These are phyloP conservation scores for Elaeagnus macrophylla DNA, from an alignment of 306 rosid genomes.

Conservation along the genomic window DNA sequence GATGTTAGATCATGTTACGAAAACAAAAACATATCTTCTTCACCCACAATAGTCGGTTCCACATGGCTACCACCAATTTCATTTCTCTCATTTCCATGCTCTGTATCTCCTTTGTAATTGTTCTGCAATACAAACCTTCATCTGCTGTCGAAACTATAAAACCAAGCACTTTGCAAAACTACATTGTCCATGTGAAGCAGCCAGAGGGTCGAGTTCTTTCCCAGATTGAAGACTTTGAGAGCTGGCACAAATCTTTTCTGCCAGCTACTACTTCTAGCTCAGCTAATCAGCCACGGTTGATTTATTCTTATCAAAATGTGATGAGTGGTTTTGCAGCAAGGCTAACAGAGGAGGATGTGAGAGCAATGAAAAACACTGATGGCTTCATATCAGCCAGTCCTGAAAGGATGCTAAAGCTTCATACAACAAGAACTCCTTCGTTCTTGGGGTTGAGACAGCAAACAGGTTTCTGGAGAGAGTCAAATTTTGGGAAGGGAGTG, in stretches of 20 bases:
- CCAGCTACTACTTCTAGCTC: slow-evolving; percentile 34
- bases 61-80: slow-evolving; percentile 32
- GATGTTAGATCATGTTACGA: neutral
- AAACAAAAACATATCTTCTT: slow-evolving; percentile 3
- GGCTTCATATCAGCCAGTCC: slow-evolving; percentile 53
- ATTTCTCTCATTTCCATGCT: slow-evolving; percentile 27
- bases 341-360: slow-evolving; percentile 44
- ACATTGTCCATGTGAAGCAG: slow-evolving; percentile 49
- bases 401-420: slow-evolving; percentile 29
- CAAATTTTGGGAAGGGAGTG: slow-evolving; percentile 69
- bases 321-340: slow-evolving; percentile 66
- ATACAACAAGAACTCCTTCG: slow-evolving; percentile 56
- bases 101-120: slow-evolving; percentile 21
- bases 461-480: slow-evolving; percentile 51
- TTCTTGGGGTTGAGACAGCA: slow-evolving; percentile 53
- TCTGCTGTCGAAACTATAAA: slow-evolving; percentile 6
- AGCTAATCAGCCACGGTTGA: slow-evolving; percentile 22
- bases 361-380: slow-evolving; percentile 31
- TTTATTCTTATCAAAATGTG: slow-evolving; percentile 47
- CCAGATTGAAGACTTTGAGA: slow-evolving; percentile 32
- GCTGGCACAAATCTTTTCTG: slow-evolving; percentile 60
- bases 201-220: slow-evolving; percentile 30
- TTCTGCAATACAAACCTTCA: slow-evolving; percentile 20
- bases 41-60: slow-evolving; percentile 5
- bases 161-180: slow-evolving; percentile 25